Conservation (phyloP, 73 alveolate genomes). For the Uronychia binucleata region DNA sequence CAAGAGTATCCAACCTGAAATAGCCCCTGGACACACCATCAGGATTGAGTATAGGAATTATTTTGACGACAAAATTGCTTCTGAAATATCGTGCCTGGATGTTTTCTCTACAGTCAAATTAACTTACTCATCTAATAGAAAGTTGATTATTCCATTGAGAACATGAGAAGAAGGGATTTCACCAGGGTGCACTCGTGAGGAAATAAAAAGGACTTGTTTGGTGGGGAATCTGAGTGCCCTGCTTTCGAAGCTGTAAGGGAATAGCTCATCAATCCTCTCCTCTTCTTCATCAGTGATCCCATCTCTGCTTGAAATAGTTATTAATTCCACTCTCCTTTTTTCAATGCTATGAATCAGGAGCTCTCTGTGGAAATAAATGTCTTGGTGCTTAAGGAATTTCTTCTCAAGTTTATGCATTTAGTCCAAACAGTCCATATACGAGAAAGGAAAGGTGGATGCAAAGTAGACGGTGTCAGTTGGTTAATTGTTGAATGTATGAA, state of each 20-base stretch:
- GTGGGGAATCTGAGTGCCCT: not conserved
- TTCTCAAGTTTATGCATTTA: slow-evolving; percentile 2
- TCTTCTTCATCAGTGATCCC: slow-evolving; percentile 9
- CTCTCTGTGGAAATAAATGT: slow-evolving; percentile 29
- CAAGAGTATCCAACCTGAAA: slow-evolving; percentile 65
- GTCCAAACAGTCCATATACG: slow-evolving; percentile 21
- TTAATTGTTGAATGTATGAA: not conserved
- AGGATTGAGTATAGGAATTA: slow-evolving; percentile 94
- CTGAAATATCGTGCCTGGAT: slow-evolving; percentile 59
- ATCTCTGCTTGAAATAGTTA: slow-evolving; percentile 25
- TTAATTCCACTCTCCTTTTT: slow-evolving; percentile 37
- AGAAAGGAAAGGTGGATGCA: slow-evolving; percentile 53
- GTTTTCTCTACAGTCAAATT: not conserved
- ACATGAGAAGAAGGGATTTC: slow-evolving; percentile 92
- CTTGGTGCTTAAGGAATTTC: not conserved
- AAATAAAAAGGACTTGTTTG: slow-evolving; percentile 80
- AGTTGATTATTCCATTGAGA: slow-evolving; percentile 83
- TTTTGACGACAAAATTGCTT: slow-evolving; percentile 81
- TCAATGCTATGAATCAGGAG: slow-evolving; percentile 21
- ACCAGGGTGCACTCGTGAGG: slow-evolving; percentile 98
- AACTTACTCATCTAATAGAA: slow-evolving; percentile 49
- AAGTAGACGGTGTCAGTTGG: slow-evolving; percentile 10
- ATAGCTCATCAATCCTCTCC: slow-evolving; percentile 27
- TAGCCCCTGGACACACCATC: slow-evolving; percentile 98
- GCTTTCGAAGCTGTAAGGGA: not conserved